phyloP scores from a whole-genome alignment of 208 protist species.

The Leishmania martiniquensis region DNA sequence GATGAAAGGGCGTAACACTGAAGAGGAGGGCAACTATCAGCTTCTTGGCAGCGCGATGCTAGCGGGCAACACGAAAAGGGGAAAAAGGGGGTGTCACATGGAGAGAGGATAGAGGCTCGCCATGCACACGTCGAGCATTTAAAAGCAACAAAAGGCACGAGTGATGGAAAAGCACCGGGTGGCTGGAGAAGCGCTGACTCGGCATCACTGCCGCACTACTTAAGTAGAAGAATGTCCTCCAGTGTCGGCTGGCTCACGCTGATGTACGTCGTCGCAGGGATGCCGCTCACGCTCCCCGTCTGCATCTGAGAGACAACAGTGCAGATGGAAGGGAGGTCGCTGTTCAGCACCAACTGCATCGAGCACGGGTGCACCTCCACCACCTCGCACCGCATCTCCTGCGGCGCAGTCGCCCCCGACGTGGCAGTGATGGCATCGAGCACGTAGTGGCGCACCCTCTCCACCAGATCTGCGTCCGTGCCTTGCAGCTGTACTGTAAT shows the following conservation, averaged over 20 bases:
- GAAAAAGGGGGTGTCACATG: not conserved
- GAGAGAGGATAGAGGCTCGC: not conserved
- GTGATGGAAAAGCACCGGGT: not conserved
- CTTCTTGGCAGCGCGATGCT: not conserved
- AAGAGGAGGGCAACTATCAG: not conserved
- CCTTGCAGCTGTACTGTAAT: constrained; percentile 34
- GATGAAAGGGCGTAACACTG: not conserved
- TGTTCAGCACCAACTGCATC: constrained; percentile 43
- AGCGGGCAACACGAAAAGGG: not conserved
- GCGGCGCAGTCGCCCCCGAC: constrained; percentile 4
- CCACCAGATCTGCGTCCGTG: constrained; percentile 22
- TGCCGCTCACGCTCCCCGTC: constrained; percentile 36
- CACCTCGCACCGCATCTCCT: constrained; percentile 35
- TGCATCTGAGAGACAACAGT: constrained; percentile 42
- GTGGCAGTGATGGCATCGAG: constrained; percentile 16
- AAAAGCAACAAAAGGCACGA: too few relatives aligned
- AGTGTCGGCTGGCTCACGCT: constrained; percentile 69
- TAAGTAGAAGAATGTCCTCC: constrained; percentile 66
- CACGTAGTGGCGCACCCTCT: constrained; percentile 35
- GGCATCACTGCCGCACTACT: constrained; percentile 15
- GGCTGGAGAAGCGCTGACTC: too few relatives aligned
- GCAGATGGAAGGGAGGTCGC: constrained; percentile 49
- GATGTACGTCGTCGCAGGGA: constrained; percentile 58
- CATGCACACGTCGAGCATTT: too few relatives aligned
- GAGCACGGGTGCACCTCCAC: constrained; percentile 49